Conservation (phyloP, 2,329 filamentous ascomycete species). For the Apiospora pterosperma region DNA sequence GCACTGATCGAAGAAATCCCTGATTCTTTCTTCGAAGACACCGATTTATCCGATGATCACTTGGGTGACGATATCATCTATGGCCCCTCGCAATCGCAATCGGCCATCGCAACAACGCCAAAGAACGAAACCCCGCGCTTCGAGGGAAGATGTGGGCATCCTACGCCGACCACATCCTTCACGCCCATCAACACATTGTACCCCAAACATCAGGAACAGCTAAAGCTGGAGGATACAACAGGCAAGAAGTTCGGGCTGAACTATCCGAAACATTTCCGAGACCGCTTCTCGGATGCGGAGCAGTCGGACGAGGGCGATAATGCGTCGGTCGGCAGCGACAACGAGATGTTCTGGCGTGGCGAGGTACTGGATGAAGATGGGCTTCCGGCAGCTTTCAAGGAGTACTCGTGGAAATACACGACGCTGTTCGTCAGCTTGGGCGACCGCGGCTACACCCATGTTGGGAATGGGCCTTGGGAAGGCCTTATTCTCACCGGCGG, state of each 20-base stretch:
- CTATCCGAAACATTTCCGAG: not conserved
- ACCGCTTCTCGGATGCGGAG: conserved; percentile 1
- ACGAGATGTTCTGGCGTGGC: not conserved
- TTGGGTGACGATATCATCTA: conserved; percentile 6
- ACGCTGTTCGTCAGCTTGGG: conserved; percentile 6
- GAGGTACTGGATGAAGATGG: not conserved
- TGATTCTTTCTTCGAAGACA: conserved; percentile 5
- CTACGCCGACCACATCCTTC: not conserved
- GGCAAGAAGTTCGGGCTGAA: not conserved
- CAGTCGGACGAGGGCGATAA: not conserved
- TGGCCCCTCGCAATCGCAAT: not conserved
- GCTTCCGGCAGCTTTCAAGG: conserved; percentile 1
- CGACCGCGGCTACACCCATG: conserved; percentile 6
- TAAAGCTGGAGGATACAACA: not conserved
- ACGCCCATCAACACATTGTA: conserved; percentile 3
- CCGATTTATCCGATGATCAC: conserved; percentile 11
- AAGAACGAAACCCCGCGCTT: not conserved
- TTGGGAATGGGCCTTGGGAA: conserved; percentile 19
- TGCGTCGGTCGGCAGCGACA: not conserved
- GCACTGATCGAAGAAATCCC: not conserved
- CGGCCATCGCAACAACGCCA: conserved; percentile 8
- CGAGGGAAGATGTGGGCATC: not conserved
- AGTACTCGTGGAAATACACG: conserved; percentile 13
- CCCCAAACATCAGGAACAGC: not conserved
- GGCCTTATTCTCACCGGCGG: conserved; percentile 18